These are phyloP conservation scores for Salix caprea DNA, from an alignment of 345 rosid species.

Conservation along the genomic window DNA sequence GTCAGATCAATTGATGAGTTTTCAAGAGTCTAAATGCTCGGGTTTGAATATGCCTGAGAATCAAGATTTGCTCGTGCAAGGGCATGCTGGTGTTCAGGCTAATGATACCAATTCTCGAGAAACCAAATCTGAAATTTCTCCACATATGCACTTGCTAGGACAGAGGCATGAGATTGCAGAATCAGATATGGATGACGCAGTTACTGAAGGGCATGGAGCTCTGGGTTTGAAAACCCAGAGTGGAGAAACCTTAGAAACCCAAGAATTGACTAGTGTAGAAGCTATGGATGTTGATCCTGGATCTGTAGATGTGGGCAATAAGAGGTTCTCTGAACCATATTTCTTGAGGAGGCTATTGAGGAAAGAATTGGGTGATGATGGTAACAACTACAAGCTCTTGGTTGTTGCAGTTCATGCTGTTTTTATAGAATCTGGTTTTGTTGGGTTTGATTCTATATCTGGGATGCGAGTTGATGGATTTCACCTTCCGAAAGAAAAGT, in stretches of 20 bases:
- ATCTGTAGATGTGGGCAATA: neutral
- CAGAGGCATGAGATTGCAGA: neutral
- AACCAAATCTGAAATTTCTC: neutral
- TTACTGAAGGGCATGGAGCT: neutral
- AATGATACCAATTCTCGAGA: neutral
- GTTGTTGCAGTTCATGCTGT: conserved; percentile 64
- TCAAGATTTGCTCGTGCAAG: neutral
- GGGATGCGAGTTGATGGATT: conserved; percentile 34
- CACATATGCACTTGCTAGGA: neutral
- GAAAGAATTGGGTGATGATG: conserved; percentile 42
- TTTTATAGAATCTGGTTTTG: conserved; percentile 66
- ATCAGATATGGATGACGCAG: neutral
- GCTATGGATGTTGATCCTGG: conserved; percentile 30
- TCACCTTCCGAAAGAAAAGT: conserved; percentile 40
- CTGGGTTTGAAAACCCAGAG: neutral
- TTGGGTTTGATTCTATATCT: conserved; percentile 38
- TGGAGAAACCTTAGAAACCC: neutral
- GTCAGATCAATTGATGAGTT: neutral
- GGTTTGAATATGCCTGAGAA: neutral
- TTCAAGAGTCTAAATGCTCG: neutral
- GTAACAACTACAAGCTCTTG: conserved; percentile 35
- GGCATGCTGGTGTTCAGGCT: neutral
- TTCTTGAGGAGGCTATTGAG: conserved; percentile 51
- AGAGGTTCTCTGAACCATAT: conserved; percentile 39
- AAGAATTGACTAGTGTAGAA: conserved; percentile 4